Evolutionary conservation across 73 alveolate species (phyloP).

Genomic region (Paramecium biaurelia): DNA sequence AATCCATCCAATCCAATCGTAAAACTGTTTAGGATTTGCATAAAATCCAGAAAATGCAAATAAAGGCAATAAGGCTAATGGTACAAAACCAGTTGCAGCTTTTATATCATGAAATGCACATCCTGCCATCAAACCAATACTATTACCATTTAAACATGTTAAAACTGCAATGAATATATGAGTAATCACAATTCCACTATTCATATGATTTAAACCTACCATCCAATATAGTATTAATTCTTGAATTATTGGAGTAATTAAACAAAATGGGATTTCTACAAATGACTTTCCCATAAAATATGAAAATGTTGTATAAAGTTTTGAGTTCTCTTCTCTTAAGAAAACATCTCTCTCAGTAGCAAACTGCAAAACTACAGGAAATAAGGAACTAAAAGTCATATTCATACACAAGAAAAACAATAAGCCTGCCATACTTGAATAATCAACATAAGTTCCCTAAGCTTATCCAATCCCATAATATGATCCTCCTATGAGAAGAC

Average conservation of each 20-base stretch:
- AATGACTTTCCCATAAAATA: slow-evolving; percentile 55
- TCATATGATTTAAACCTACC: slow-evolving; percentile 45
- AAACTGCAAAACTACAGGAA: slow-evolving; percentile 12
- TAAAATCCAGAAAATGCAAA: slow-evolving; percentile 45
- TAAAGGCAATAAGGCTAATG: slow-evolving; percentile 37
- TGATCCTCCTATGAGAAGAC: background rate
- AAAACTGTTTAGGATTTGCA: slow-evolving; percentile 12
- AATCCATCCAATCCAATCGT: slow-evolving; percentile 61
- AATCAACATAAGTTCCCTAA: background rate
- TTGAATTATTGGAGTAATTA: slow-evolving; percentile 36
- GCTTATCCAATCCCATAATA: background rate
- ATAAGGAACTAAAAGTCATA: slow-evolving; percentile 27
- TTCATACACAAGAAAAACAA: slow-evolving; percentile 38
- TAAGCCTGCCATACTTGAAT: background rate
- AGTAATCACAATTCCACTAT: background rate
- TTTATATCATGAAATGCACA: slow-evolving; percentile 49
- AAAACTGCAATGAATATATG: slow-evolving; percentile 18
- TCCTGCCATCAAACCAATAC: slow-evolving; percentile 56
- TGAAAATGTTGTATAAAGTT: slow-evolving; percentile 26
- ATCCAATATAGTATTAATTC: slow-evolving; percentile 44
- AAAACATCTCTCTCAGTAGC: slow-evolving; percentile 58
- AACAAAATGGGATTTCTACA: slow-evolving; percentile 27
- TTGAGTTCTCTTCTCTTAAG: slow-evolving; percentile 61
- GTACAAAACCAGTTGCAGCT: slow-evolving; percentile 39
- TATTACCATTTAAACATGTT: slow-evolving; percentile 20